Conservation (phyloP, 1,284 basidiomycete species). For the Trichosporon coremiiforme region DNA sequence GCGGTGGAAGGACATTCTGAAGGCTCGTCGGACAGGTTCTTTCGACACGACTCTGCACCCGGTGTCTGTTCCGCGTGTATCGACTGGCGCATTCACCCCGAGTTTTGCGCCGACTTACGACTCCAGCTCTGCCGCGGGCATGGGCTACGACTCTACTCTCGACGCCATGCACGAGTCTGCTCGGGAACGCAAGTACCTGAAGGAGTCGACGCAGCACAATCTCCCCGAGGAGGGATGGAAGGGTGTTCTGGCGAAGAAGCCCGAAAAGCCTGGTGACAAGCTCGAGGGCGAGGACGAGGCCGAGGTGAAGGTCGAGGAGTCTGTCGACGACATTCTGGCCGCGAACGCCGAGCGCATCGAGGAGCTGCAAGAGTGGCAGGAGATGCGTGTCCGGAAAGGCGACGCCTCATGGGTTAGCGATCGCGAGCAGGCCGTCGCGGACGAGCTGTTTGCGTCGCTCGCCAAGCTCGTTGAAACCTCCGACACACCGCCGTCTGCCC, state of each 20-base stretch:
- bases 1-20: constrained; percentile 43
- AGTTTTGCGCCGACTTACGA: constrained; percentile 48
- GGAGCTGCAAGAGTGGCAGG: constrained; percentile 50
- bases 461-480: constrained; percentile 32
- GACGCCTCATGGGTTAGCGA: constrained; percentile 32
- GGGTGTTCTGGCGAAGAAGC: constrained; percentile 27
- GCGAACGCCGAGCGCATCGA: constrained; percentile 42
- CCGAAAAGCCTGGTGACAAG: constrained; percentile 23
- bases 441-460: constrained; percentile 43
- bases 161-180: constrained; percentile 47
- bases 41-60: constrained; percentile 20
- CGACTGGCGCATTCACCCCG: constrained; percentile 36
- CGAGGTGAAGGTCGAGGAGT: constrained; percentile 27
- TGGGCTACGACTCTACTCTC: constrained; percentile 44
- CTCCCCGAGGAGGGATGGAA: constrained; percentile 24
- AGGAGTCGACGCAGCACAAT: neutral
- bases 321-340: constrained; percentile 37
- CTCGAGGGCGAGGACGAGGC: constrained; percentile 18
- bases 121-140: constrained; percentile 37
- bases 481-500: constrained; percentile 24
- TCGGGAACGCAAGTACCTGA: constrained; percentile 29
- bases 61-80: constrained; percentile 13
- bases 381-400: constrained; percentile 37
- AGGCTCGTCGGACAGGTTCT: constrained; percentile 13
- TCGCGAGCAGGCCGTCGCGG: constrained; percentile 45